These are phyloP conservation scores for Pseudomassariella vexata DNA, from an alignment of 2,329 filamentous ascomycete genomes.

Conservation along the genomic window DNA sequence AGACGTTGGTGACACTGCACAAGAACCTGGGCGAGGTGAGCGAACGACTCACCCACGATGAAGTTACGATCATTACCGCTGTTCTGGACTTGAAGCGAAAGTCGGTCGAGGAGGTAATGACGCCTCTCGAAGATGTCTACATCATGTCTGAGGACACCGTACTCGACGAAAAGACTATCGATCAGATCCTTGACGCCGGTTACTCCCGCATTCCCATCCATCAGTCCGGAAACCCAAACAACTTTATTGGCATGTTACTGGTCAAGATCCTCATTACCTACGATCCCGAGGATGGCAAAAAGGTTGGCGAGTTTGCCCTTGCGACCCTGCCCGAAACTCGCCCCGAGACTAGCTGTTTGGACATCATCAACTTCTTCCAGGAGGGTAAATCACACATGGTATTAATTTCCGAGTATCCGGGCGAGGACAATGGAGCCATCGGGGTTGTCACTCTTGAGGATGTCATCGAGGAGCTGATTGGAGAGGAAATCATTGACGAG, in stretches of 20 bases:
- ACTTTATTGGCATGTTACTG: constrained; percentile 95
- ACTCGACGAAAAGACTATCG: constrained; percentile 90
- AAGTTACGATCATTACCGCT: constrained; percentile 97
- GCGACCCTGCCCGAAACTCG: constrained; percentile 93
- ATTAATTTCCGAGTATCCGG: constrained; percentile 81
- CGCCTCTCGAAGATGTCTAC: constrained; percentile 95
- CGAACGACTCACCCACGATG: constrained; percentile 90
- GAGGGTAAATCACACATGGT: constrained; percentile 99
- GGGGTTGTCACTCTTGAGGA: constrained; percentile 96
- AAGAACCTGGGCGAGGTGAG: constrained; percentile 82
- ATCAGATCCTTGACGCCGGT: constrained; percentile 84
- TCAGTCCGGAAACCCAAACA: constrained; percentile 71
- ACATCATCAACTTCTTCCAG: constrained; percentile 99
- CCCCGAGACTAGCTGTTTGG: constrained; percentile 91
- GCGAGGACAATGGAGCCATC: constrained; percentile 83
- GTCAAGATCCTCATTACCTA: constrained; percentile 99
- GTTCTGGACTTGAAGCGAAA: constrained; percentile 96
- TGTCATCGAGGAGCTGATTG: constrained; percentile 97
- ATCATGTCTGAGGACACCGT: constrained; percentile 94
- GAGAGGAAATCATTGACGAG: constrained; percentile 98
- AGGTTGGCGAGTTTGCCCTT: constrained; percentile 83
- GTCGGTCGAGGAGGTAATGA: constrained; percentile 93
- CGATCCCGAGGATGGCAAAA: constrained; percentile 85
- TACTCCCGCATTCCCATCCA: constrained; percentile 97
- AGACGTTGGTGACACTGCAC: constrained; percentile 92